Evolutionary conservation across 1,284 basidiomycete genomes (phyloP).

Genomic region (Boletellus dicymbophilus): DNA sequence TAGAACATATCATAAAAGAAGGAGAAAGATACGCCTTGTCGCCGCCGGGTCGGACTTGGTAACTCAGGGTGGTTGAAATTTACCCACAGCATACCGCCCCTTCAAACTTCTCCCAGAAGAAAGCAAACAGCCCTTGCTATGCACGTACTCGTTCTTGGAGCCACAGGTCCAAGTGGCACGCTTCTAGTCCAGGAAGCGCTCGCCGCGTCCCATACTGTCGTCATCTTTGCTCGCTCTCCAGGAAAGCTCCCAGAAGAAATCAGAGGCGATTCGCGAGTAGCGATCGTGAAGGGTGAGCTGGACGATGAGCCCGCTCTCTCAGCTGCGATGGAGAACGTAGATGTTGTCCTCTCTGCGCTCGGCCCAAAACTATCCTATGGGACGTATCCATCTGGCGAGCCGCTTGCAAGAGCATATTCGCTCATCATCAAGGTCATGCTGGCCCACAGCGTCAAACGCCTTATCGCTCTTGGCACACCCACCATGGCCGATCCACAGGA

Average conservation of each 20-base stretch:
- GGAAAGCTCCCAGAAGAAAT: constrained; percentile 59
- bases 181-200: constrained; percentile 55
- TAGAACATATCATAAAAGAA: too few relatives aligned
- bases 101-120: background rate
- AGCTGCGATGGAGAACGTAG: constrained; percentile 54
- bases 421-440: constrained; percentile 57
- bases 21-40: too few relatives aligned
- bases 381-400: constrained; percentile 48
- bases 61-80: too few relatives aligned
- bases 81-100: too few relatives aligned
- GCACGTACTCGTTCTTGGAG: constrained; percentile 52
- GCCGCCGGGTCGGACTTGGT: too few relatives aligned
- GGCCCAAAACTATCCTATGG: constrained; percentile 46
- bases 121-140: too few relatives aligned
- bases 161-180: constrained; percentile 59
- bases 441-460: constrained; percentile 48
- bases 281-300: constrained; percentile 55
- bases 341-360: constrained; percentile 65
- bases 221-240: constrained; percentile 63
- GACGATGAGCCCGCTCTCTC: constrained; percentile 49
- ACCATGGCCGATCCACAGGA: constrained; percentile 64
- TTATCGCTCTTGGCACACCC: constrained; percentile 65
- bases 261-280: constrained; percentile 42
- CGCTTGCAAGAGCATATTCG: constrained; percentile 60
- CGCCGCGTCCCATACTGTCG: constrained; percentile 44